Evolutionary conservation across 1,284 basidiomycete species (phyloP), one percentile per base, ranked within the genome.

Genomic region (Ceratobasidium sp.): DNA sequence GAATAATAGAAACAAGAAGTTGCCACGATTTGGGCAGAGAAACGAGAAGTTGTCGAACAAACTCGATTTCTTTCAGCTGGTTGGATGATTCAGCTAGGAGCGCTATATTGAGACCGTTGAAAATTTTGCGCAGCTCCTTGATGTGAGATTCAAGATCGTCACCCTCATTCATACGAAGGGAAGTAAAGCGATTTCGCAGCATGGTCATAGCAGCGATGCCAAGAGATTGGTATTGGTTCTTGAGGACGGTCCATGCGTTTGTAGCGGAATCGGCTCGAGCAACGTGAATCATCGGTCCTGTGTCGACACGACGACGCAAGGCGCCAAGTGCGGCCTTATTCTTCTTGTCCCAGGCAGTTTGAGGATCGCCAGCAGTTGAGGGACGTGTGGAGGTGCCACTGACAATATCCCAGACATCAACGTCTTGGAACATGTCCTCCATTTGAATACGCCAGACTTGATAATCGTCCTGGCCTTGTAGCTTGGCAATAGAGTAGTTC

Each of bases 351-450:
- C 50, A 52, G 2, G 21, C 18, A 4, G 26, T 28, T 30, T 26
- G 41, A n/a, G 46, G 43, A 16, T 52, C 18, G 28, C 21, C 30
- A 3, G 36, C 4, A 21, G 6, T 21, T 9, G 36, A 5, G 5
- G 58, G 58, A 23, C 58, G 36, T 3, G 9, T 39, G 57, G 28
- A 3, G 18, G 62, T 50, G 32, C 46, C 30, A 34, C 36, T 39
- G 46, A 65, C n/a, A 34, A 45, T 23, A 18, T 53, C 36, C 50
- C 48, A 55, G 32, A 67, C 34, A 0, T 67, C 64, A 34, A 53
- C 21, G 30, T 67, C 50, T 26, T 67, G 46, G 36, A 67, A 67
- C 46, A 67, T 67, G 48, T 67, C 62, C 16, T 67, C 30, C 48
- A 67, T 67, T 18, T 67, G 62, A 10, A 53, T 67, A 1, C 34